Conservation (phyloP, 148 eudicot genomes). For the Silene latifolia region DNA sequence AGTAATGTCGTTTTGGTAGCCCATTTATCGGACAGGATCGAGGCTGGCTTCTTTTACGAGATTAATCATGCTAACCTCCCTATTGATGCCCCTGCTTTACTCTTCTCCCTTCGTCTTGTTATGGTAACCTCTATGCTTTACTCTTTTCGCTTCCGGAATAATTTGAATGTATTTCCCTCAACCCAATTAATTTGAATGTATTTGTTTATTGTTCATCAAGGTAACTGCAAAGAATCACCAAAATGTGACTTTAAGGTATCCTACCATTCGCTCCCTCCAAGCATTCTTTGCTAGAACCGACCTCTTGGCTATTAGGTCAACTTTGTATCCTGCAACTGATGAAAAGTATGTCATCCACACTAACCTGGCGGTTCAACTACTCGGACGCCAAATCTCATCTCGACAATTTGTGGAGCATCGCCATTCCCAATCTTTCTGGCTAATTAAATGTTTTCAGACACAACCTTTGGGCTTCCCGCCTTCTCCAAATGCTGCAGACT, state of each 20-base stretch:
- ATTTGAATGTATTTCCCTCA: too few relatives aligned
- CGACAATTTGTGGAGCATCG: constrained; percentile 36
- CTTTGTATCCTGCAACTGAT: constrained; percentile 58
- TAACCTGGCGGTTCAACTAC: constrained; percentile 48
- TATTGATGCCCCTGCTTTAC: constrained; percentile 36
- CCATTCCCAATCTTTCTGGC: constrained; percentile 54
- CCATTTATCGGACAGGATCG: constrained; percentile 12
- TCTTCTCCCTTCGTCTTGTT: constrained; percentile 49
- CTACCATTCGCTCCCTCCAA: constrained; percentile 52
- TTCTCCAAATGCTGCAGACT: background rate
- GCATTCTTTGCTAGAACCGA: constrained; percentile 36
- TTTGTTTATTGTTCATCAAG: too few relatives aligned
- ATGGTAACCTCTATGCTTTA: too few relatives aligned
- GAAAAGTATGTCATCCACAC: constrained; percentile 53
- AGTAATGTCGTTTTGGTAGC: background rate
- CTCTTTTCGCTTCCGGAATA: too few relatives aligned
- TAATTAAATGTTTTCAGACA: constrained; percentile 7
- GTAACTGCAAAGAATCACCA: constrained; percentile 59
- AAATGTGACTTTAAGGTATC: constrained; percentile 55
- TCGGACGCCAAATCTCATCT: constrained; percentile 39
- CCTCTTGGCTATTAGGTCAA: constrained; percentile 10
- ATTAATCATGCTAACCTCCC: constrained; percentile 56
- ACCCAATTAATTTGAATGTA: too few relatives aligned
- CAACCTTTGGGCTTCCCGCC: constrained; percentile 6
- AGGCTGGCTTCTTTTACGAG: constrained; percentile 58